Evolutionary conservation across 257 asterid species (phyloP).

Genomic region (Nicotiana tomentosiformis): DNA sequence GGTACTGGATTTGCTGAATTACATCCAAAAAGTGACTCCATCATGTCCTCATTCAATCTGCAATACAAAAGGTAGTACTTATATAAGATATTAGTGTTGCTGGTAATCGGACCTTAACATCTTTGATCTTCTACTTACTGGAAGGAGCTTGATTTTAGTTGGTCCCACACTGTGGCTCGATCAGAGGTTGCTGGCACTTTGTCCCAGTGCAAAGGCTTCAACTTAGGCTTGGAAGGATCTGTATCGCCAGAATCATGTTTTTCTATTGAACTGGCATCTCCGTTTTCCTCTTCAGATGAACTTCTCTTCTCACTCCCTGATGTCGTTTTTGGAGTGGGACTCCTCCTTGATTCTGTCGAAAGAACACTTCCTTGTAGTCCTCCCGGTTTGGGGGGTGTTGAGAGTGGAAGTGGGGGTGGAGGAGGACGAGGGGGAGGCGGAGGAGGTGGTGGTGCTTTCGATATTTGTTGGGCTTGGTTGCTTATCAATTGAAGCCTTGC

Average conservation of each 20-base stretch:
- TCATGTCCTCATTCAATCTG: constrained; percentile 90
- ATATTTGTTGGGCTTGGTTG: constrained; percentile 35
- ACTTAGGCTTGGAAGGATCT: constrained; percentile 65
- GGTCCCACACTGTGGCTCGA: constrained; percentile 96
- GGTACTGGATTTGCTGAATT: constrained; percentile 51
- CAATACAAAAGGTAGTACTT: background rate
- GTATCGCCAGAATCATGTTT: constrained; percentile 37
- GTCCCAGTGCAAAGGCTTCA: constrained; percentile 98
- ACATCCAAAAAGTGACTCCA: constrained; percentile 92
- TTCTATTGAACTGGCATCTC: constrained; percentile 30
- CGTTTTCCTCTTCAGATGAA: constrained; percentile 21
- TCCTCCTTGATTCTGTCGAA: constrained; percentile 32
- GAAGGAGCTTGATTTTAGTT: constrained; percentile 80
- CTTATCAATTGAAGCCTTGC: constrained; percentile 53
- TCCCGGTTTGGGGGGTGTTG: constrained; percentile 31
- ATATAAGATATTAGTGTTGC: constrained; percentile 7
- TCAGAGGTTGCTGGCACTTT: constrained; percentile 93
- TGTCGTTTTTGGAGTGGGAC: constrained; percentile 28
- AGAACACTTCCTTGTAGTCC: constrained; percentile 16
- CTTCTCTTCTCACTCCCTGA: constrained; percentile 23
- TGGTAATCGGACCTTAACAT: background rate
- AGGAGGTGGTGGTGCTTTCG: constrained; percentile 34
- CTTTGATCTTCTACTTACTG: constrained; percentile 55
- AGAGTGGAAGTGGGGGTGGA: constrained; percentile 29
- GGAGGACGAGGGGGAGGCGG: constrained; percentile 34